Evolutionary conservation across 805 yeast species (phyloP), one percentile per base, ranked within the genome.

Genomic region (Teunomyces pallodes): DNA sequence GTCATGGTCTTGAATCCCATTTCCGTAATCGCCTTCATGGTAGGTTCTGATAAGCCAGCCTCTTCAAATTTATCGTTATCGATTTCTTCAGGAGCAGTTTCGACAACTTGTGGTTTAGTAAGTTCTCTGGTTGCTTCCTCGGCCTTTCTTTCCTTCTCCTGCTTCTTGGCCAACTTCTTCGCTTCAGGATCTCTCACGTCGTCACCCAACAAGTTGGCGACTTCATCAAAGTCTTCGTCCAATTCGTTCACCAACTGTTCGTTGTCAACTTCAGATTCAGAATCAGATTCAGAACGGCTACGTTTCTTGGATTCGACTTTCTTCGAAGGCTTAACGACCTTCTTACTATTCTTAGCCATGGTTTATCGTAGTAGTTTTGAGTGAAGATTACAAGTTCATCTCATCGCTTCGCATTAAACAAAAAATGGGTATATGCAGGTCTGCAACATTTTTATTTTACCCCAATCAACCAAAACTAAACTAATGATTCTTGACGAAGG

Each of bases 1-100:
- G 99, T 95, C 97, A 94, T 89, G 45, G 74, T 85, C 10, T 81
- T 76, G 72, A 94, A 94, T 1, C 97, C 97, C 97, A 94, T 88
- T 30, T 83, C 85, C 35, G 76, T 75, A 55, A 94, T 84, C 17
- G 96, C 92, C 61, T 84, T 82, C 61, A 83, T 64, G 2, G 98
- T 91, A 47, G 90, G 92, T 50, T 77, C 86, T 3, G 97, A 89
- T 38, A 94, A 76, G 9, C 84, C 81, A 53, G 72, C 72, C 39
- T 69, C 67, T 30, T 64, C 74, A 48, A 72, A 71, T 42, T 56
- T 59, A 36, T 67, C 71, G 44, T 68, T 58, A 31, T 61, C 72
- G 20, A 54, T 60, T 47, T 61, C 66, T 14, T 63, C 70, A 8
- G 65, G 63, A 0, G 61, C 57, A n/a, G 56, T 58, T 31, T 54